phyloP scores from a whole-genome alignment of 169 alveolate species.

The Theileria luwenshuni region DNA sequence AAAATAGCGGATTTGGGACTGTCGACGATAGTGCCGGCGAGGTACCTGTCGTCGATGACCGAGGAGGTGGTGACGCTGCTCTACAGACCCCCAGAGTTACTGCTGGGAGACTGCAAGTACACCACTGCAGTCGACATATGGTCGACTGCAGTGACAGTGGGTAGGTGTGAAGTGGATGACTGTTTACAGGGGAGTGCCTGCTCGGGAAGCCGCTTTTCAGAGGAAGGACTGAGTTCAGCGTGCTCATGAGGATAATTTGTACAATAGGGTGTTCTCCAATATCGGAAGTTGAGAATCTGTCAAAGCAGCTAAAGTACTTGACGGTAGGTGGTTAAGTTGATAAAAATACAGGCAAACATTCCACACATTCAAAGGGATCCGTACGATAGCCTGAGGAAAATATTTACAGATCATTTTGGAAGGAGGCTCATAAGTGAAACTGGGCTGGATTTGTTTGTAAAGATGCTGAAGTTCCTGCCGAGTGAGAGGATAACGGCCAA shows the following conservation, averaged over 20 bases:
- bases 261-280: constrained; percentile 81
- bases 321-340: constrained; percentile 14
- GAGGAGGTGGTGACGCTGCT: constrained; percentile 79
- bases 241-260: constrained; percentile 77
- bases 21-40: constrained; percentile 70
- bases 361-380: constrained; percentile 72
- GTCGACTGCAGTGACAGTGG: constrained; percentile 77
- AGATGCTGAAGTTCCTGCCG: constrained; percentile 80
- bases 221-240: constrained; percentile 86
- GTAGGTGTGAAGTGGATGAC: constrained; percentile 41
- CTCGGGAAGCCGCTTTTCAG: constrained; percentile 86
- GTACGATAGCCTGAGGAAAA: constrained; percentile 53
- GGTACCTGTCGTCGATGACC: constrained; percentile 71
- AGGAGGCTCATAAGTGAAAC: constrained; percentile 73
- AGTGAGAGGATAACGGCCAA: constrained; percentile 81
- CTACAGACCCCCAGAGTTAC: constrained; percentile 79
- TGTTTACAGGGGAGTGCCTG: constrained; percentile 79
- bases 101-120: constrained; percentile 68
- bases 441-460: constrained; percentile 82
- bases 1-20: constrained; percentile 78
- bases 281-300: constrained; percentile 69
- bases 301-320: constrained; percentile 54
- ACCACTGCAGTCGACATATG: constrained; percentile 77
- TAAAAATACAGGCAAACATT: constrained; percentile 38
- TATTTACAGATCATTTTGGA: constrained; percentile 79